Evolutionary conservation across 1,139 yeast species (phyloP), one percentile per base, ranked within the genome.

Genomic region (Williopsis jadinii): DNA sequence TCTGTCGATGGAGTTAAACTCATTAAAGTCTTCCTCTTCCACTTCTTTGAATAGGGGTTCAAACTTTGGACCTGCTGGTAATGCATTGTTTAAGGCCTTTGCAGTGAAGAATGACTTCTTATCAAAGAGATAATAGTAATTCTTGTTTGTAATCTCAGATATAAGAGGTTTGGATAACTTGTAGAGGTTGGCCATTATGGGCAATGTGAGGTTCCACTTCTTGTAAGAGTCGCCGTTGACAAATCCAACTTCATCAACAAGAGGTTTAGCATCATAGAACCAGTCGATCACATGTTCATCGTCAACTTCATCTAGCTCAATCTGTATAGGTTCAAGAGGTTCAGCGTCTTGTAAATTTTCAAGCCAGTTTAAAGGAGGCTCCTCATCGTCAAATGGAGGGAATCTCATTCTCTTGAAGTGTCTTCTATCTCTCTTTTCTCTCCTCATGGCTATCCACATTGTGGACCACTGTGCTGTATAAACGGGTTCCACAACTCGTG

Each of bases 361-460:
- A 24, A 79, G 58, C 82, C 88, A 92, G 47, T 83, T 79, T 34
- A 90, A 61, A 1, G 95, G 95, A 0, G 97, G 96, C 59, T 90
- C 97, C 59, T 94, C 98, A 58, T 94, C 99, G 62, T 94, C 98
- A 64, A 92, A 88, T 0, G 95, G 92, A 1, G 99, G 99, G 52
- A 92, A 84, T 42, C 88, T 72, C 84, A 92, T 81, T 53, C 99
- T 73, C 54, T 87, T 84, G 63, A 94, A 92, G 58, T 86, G 95
- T 34, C 80, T 71, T 49, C 98, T 71, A 58, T 90, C 97, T 44
- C 95, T 74, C 58, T 94, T 92, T 58, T 92, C 98, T 41, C 92
- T 71, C 55, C 97, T 74, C 99, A 94, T 92, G 61, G 81, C 80
- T 13, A 77, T 67, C 97, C 98, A 92, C 66, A 80, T 73, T 0